Evolutionary conservation across 306 rosid genomes (phyloP).

Genomic region (Glycyrrhiza uralensis): DNA sequence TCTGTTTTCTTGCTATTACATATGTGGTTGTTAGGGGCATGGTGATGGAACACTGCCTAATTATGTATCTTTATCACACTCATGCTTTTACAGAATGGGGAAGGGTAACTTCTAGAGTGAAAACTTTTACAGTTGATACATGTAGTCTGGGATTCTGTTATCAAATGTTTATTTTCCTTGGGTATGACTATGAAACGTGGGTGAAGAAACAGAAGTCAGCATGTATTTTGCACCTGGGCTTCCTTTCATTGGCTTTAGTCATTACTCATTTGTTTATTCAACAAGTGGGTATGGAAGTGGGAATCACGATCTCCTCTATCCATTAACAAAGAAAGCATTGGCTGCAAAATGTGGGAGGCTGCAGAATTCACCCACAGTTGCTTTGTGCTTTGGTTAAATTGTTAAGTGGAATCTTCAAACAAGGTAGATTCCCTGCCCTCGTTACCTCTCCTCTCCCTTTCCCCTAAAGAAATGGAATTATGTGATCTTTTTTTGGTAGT

Average conservation of each 20-base stretch:
- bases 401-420: slow-evolving; percentile 45
- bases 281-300: slow-evolving; percentile 49
- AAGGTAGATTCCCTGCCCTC: slow-evolving; percentile 68
- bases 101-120: slow-evolving; percentile 44
- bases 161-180: slow-evolving; percentile 44
- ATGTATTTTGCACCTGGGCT: slow-evolving; percentile 42
- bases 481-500: slow-evolving; percentile 5
- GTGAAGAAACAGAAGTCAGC: slow-evolving; percentile 45
- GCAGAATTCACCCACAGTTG: slow-evolving; percentile 50
- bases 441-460: slow-evolving; percentile 9
- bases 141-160: slow-evolving; percentile 55
- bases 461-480: slow-evolving; percentile 17
- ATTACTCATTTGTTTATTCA: slow-evolving; percentile 42
- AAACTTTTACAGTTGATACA: slow-evolving; percentile 42
- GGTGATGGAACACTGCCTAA: slow-evolving; percentile 42
- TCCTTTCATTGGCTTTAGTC: slow-evolving; percentile 43
- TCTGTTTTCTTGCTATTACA: slow-evolving; percentile 43
- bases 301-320: slow-evolving; percentile 39
- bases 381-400: slow-evolving; percentile 45
- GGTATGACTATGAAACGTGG: slow-evolving; percentile 61
- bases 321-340: slow-evolving; percentile 47
- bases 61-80: slow-evolving; percentile 54
- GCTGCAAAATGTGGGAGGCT: slow-evolving; percentile 65
- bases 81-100: slow-evolving; percentile 42
- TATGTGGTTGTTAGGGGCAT: slow-evolving; percentile 45